phyloP scores from a whole-genome alignment of 148 eudicot species.

The Cornus florida region DNA sequence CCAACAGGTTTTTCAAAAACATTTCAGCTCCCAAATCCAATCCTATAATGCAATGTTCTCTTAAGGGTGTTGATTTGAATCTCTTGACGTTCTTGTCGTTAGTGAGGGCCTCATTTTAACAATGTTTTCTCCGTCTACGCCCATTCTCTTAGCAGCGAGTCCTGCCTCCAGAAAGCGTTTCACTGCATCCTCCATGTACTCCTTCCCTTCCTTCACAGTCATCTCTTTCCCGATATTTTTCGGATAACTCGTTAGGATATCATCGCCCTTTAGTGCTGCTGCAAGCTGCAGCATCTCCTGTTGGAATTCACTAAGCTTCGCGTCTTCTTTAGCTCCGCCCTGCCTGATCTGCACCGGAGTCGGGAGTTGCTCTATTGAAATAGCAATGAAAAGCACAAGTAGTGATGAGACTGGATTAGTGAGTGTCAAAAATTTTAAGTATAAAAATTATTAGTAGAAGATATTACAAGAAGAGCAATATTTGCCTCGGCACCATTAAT shows the following conservation, averaged over 20 bases:
- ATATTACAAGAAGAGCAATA: no score
- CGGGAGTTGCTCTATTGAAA: conserved; percentile 58
- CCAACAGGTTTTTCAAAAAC: no score
- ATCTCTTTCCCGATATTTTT: conserved; percentile 46
- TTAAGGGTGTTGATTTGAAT: neutral
- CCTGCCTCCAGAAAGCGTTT: conserved; percentile 68
- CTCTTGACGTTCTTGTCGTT: conserved; percentile 49
- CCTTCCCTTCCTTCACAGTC: conserved; percentile 69
- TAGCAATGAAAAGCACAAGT: neutral
- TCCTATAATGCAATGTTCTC: neutral
- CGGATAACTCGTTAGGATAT: conserved; percentile 44
- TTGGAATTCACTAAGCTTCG: conserved; percentile 68
- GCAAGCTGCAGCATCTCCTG: conserved; percentile 83
- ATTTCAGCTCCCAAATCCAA: neutral
- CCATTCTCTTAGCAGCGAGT: conserved; percentile 64
- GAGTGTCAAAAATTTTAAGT: neutral
- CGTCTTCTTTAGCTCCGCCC: conserved; percentile 71
- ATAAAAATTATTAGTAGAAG: neutral
- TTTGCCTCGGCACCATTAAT: no score
- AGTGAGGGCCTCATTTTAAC: conserved; percentile 88
- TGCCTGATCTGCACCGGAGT: conserved; percentile 64
- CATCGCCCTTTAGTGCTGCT: conserved; percentile 79
- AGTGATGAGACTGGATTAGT: neutral
- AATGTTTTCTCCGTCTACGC: conserved; percentile 59
- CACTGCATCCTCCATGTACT: conserved; percentile 74